Percentiles rank a stretch among this genome's conserved stretches.
Conservation (phyloP, 768 basidiomycete genomes). For the Tylopilus intermedius region DNA sequence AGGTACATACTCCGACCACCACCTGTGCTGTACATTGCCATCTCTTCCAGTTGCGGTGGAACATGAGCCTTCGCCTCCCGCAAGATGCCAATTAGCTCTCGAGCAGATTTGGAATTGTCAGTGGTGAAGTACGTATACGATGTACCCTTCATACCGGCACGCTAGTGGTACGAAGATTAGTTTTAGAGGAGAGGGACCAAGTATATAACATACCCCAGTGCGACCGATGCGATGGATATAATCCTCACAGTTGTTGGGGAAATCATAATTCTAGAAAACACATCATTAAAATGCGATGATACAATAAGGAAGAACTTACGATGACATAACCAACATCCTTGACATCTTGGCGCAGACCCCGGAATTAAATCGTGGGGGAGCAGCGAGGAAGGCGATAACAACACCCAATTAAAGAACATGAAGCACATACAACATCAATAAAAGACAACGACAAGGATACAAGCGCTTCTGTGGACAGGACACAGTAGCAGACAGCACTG, state of each 20-base stretch:
- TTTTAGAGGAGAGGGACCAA: background rate
- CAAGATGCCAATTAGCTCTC: slow-evolving; percentile 84
- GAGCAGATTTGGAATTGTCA: slow-evolving; percentile 90
- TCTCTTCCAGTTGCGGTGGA: slow-evolving; percentile 88
- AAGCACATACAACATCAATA: slow-evolving; percentile 34
- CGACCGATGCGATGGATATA: slow-evolving; percentile 99
- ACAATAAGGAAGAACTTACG: slow-evolving; percentile 44
- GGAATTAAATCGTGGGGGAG: slow-evolving; percentile 28
- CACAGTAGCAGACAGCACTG: slow-evolving; percentile 17
- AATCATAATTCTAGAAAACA: slow-evolving; percentile 78
- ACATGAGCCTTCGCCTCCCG: slow-evolving; percentile 81
- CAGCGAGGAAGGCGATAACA: slow-evolving; percentile 6
- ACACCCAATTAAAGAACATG: slow-evolving; percentile 22
- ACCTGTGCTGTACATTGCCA: slow-evolving; percentile 82
- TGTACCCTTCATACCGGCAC: slow-evolving; percentile 86
- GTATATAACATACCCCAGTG: slow-evolving; percentile 63
- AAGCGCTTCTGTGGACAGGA: slow-evolving; percentile 31
- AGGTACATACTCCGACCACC: slow-evolving; percentile 58
- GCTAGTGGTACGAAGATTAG: slow-evolving; percentile 41
- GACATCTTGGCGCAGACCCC: slow-evolving; percentile 64
- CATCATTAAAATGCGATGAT: slow-evolving; percentile 4
- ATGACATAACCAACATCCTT: slow-evolving; percentile 99
- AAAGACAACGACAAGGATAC: slow-evolving; percentile 22
- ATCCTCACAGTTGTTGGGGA: slow-evolving; percentile 97
- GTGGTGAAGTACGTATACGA: slow-evolving; percentile 97